Evolutionary conservation across 495 filamentous ascomycete genomes (phyloP).

Genomic region (Neurospora cerealis): DNA sequence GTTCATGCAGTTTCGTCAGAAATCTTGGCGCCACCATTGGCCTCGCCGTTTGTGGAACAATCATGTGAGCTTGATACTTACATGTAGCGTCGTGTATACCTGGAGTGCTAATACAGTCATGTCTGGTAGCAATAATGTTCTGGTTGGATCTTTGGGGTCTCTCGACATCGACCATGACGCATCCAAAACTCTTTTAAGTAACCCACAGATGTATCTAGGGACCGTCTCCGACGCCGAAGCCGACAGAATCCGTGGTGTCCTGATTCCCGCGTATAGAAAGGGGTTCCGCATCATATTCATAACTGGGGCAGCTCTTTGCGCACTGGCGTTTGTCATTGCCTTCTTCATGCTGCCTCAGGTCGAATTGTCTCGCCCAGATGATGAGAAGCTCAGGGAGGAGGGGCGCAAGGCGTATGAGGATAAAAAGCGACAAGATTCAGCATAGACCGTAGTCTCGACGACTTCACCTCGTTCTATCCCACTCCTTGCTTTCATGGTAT

Average conservation of each 20-base stretch:
- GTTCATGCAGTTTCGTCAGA: conserved; percentile 34
- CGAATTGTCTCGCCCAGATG: conserved; percentile 31
- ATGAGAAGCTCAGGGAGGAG: conserved; percentile 39
- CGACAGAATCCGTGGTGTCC: conserved; percentile 23
- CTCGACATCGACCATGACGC: conserved; percentile 17
- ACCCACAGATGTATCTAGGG: conserved; percentile 18
- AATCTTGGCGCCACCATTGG: conserved; percentile 45
- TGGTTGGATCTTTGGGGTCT: conserved; percentile 25
- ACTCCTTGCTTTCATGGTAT: no score
- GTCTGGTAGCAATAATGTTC: conserved; percentile 32
- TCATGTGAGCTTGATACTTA: conserved; percentile 27
- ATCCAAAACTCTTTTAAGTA: conserved; percentile 16
- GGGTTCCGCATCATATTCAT: conserved; percentile 44
- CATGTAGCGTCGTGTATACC: background rate
- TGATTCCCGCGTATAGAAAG: conserved; percentile 36
- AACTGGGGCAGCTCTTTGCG: conserved; percentile 36
- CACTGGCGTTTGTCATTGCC: conserved; percentile 35
- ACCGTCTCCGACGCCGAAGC: conserved; percentile 26
- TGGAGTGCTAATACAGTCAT: background rate
- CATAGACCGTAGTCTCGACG: background rate
- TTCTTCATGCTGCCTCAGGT: conserved; percentile 39
- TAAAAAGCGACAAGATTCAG: background rate
- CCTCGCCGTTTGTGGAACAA: conserved; percentile 41
- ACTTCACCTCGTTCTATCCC: no score
- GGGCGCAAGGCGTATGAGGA: conserved; percentile 16